phyloP scores from a whole-genome alignment of 495 filamentous ascomycete species.

The Trichoderma asperelloides region DNA sequence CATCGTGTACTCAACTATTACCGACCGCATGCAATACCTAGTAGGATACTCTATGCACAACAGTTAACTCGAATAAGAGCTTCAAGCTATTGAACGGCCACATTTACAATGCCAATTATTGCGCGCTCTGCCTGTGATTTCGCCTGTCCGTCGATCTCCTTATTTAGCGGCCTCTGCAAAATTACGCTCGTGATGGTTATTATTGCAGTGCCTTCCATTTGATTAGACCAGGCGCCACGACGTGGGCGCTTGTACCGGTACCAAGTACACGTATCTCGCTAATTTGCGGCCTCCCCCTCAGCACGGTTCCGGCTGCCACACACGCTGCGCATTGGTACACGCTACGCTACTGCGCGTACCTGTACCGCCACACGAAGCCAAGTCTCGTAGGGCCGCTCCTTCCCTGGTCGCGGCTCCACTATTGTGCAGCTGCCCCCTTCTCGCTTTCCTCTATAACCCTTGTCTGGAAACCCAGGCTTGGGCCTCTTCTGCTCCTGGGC shows the following conservation, averaged over 20 bases:
- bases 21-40: too few relatives aligned
- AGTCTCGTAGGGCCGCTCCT: neutral
- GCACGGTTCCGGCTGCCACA: too few relatives aligned
- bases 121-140: neutral
- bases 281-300: too few relatives aligned
- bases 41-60: too few relatives aligned
- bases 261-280: neutral
- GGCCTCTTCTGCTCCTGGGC: constrained; percentile 17
- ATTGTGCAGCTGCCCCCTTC: neutral
- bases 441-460: neutral
- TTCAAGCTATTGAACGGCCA: neutral
- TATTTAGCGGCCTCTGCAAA: neutral
- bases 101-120: too few relatives aligned
- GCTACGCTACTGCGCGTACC: neutral
- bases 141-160: constrained; percentile 2
- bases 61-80: neutral
- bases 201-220: constrained; percentile 1
- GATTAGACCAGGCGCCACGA: neutral
- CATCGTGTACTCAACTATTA: too few relatives aligned
- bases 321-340: neutral
- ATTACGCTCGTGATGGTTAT: constrained; percentile 3
- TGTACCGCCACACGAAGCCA: neutral
- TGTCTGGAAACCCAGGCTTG: constrained; percentile 6
- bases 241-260: neutral
- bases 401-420: neutral